Evolutionary conservation across 75 land plant species (phyloP).

Genomic region (Chamaecyparis obtusa): DNA sequence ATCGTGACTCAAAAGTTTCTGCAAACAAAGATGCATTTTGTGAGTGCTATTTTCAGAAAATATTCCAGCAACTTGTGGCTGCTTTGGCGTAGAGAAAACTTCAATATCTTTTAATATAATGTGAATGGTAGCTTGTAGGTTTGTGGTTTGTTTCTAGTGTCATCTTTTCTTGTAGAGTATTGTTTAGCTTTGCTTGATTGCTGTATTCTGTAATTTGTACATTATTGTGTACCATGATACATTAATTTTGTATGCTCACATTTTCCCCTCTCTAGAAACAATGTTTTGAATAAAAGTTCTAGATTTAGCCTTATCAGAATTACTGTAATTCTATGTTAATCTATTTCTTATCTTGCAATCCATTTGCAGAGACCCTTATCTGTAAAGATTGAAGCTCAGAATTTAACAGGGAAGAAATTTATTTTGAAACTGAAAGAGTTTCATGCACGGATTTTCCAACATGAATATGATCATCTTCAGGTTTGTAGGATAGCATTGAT

Average conservation of each 20-base stretch:
- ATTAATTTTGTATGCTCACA: background rate
- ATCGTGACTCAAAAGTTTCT: too few species aligned
- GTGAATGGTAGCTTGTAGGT: background rate
- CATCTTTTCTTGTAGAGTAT: slow-evolving; percentile 4
- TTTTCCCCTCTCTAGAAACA: background rate
- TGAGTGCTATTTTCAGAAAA: background rate
- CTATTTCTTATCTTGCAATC: background rate
- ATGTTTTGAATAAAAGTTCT: background rate
- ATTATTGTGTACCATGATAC: background rate
- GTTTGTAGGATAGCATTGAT: slow-evolving; percentile 28
- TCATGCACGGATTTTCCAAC: slow-evolving; percentile 92
- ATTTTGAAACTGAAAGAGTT: slow-evolving; percentile 63
- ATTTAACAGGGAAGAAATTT: slow-evolving; percentile 75
- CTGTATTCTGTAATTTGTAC: background rate
- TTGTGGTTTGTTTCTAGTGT: background rate
- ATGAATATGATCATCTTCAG: slow-evolving; percentile 96
- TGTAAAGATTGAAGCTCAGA: slow-evolving; percentile 80
- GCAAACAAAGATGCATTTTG: too few species aligned
- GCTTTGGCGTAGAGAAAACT: background rate
- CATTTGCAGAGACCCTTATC: slow-evolving; percentile 76
- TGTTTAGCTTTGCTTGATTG: slow-evolving; percentile 3
- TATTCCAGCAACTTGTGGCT: background rate
- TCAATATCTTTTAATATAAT: background rate
- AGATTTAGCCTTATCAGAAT: background rate
- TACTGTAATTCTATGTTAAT: background rate